Base-by-base conservation (phyloP, 2,329 filamentous ascomycete genomes). In the Colletotrichum sp. region DNA sequence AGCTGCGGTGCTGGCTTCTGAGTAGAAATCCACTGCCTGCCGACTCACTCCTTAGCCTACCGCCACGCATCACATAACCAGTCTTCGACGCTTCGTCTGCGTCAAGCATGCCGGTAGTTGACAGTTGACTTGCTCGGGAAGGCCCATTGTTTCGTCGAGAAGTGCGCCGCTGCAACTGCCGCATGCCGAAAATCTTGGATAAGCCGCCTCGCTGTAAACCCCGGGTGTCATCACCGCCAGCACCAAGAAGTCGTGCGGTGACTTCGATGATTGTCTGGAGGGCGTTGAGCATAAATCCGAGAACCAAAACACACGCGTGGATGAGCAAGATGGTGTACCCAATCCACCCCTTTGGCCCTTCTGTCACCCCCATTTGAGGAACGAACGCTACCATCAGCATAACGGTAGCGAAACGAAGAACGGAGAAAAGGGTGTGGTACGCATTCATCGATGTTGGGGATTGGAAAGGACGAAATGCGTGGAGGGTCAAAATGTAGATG, bases 361-460 rank as follows among this genome's bases (percentile, higher is more conserved):
- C 94, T 0, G 91, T 91, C 7, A 98, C 93, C 26, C 92, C 93
- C 5, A 99, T 89, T 1, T 94, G 94, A 2, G 96, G 95, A 15
- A 96, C 92, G 83, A 99, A 99, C 2, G 96, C 89, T 39, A 96
- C 91, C 88, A 95, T 95, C 71, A 96, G 87, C 71, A 96, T 87
- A 63, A 96, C 90, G 0, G 94, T 94, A 64, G 95, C 85, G 36
- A 98, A 93, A 39, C 97, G 93, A 16, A 98, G 88, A 3, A 90
- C 87, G 1, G 96, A 92, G 84, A 98, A 98, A 77, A 96, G 92
- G 3, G 94, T 95, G 81, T 99, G 96, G 79, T 98, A 98, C 12
- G 95, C 92, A 82, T 99, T 99, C 97, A 99, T 99, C 32, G 96
- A 98, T 0, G 97, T 99, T 26, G 96, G 93, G 3, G 93, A 93